These are phyloP conservation scores for Lupinus albus DNA, from an alignment of 306 rosid genomes.

Conservation along the genomic window DNA sequence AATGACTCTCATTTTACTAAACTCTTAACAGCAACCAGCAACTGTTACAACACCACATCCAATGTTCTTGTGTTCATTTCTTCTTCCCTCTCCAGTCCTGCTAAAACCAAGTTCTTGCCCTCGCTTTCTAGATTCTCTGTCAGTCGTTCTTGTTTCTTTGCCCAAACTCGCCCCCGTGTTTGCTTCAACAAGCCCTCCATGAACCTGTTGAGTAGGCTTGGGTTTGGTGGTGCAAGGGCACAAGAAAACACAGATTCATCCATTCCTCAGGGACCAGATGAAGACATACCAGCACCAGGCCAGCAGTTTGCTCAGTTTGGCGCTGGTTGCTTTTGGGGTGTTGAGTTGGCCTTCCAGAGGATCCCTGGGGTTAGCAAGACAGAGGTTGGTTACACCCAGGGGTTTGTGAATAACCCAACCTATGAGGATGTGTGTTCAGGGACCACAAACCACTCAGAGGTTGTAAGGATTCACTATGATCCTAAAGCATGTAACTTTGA, in stretches of 20 bases:
- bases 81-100: conserved; percentile 44
- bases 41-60: conserved; percentile 45
- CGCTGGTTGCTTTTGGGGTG: conserved; percentile 98
- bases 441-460: conserved; percentile 69
- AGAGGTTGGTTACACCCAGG: conserved; percentile 88
- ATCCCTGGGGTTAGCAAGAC: conserved; percentile 80
- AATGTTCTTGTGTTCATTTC: conserved; percentile 39
- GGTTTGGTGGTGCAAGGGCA: conserved; percentile 65
- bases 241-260: conserved; percentile 61
- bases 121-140: conserved; percentile 56
- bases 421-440: conserved; percentile 90
- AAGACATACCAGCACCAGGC: conserved; percentile 76
- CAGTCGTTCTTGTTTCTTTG: conserved; percentile 45
- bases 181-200: conserved; percentile 53
- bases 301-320: conserved; percentile 90
- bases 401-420: conserved; percentile 67
- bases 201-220: conserved; percentile 78
- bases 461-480: conserved; percentile 84
- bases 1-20: conserved; percentile 50
- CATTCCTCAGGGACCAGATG: conserved; percentile 79
- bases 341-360: conserved; percentile 88
- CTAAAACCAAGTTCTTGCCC: conserved; percentile 45
- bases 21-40: conserved; percentile 52
- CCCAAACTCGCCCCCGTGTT: conserved; percentile 46
- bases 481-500: conserved; percentile 70